Base-by-base conservation (phyloP, 106 monocot species). In the Acorus calamus region DNA sequence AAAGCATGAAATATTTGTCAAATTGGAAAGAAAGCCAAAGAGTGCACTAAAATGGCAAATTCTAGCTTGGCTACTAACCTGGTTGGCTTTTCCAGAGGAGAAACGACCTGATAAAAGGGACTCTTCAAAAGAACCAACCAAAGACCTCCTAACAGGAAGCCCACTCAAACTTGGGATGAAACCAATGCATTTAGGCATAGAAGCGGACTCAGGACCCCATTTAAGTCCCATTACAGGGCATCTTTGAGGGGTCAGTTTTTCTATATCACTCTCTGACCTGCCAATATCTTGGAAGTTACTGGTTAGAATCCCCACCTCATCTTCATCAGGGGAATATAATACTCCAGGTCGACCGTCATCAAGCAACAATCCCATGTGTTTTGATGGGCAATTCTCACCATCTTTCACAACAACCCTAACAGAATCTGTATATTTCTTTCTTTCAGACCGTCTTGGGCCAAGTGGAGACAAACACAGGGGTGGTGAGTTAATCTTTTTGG, bases 101-200 rank as follows among this genome's bases (percentile, higher is more conserved):
- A 90, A 72, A 12, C 91, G 78, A 42, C 96, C 91, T 49, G 96
- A 91, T 66, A 96, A 76, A 55, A 96, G 96, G 47, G 90, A 96
- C 74, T 96, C 96, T 70, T 96, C 96, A 79, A 96, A 96, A 49
- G 96, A 96, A 65, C 96, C 96, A 74, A 96, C 73, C 44, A 96
- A 65, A n/a, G 96, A 96, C 65, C 96, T 76, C 70, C 91, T 71
- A 62, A 88, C 80, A 62, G 73, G 82, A 66, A 77, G 59, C 45
- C 74, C 42, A 60, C 63, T 74, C 46, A 78, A 73, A 52, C 65
- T 78, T 59, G 66, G 78, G 0, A 60, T 63, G 50, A 72, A 58
- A 56, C 75, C 79, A 51, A 61, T 52, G 64, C 77, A 77, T 7
- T 65, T 72, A 61, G 77, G 46, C 10, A 60, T 46, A 50, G 76